phyloP scores from a whole-genome alignment of 1,284 basidiomycete genomes.

The Caloboletus firmus region DNA sequence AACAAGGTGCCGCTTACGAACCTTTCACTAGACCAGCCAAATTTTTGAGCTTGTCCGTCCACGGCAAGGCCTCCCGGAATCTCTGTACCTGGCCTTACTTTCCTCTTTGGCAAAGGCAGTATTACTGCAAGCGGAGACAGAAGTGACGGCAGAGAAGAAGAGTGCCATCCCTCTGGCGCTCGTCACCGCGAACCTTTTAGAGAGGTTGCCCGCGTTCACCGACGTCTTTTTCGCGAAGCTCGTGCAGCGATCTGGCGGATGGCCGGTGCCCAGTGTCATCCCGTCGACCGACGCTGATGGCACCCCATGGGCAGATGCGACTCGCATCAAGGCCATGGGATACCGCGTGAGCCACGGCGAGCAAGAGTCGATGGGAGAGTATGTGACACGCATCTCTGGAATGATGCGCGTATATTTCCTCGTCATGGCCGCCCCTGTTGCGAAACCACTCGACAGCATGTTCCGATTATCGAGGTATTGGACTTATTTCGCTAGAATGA shows the following conservation, averaged over 20 bases:
- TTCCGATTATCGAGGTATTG: slow-evolving; percentile 67
- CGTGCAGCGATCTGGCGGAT: slow-evolving; percentile 76
- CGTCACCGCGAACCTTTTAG: slow-evolving; percentile 52
- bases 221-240: slow-evolving; percentile 84
- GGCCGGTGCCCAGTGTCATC: slow-evolving; percentile 60
- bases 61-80: slow-evolving; percentile 40
- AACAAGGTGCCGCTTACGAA: slow-evolving; percentile 8
- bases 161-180: slow-evolving; percentile 83
- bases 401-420: slow-evolving; percentile 89
- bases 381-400: slow-evolving; percentile 76
- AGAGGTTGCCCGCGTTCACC: slow-evolving; percentile 47
- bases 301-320: slow-evolving; percentile 49
- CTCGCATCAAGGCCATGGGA: slow-evolving; percentile 70
- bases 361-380: slow-evolving; percentile 60
- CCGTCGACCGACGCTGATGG: slow-evolving; percentile 50
- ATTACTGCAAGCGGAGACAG: slow-evolving; percentile 91
- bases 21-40: slow-evolving; percentile 57
- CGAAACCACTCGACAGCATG: slow-evolving; percentile 46
- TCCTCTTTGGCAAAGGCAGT: slow-evolving; percentile 88
- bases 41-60: slow-evolving; percentile 55
- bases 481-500: slow-evolving; percentile 65
- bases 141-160: slow-evolving; percentile 87
- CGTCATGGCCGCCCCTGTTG: slow-evolving; percentile 55
- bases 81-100: slow-evolving; percentile 74
- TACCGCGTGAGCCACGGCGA: slow-evolving; percentile 43